Conservation (phyloP, 352 stramenopile genomes). For the Pythium chondricola region DNA sequence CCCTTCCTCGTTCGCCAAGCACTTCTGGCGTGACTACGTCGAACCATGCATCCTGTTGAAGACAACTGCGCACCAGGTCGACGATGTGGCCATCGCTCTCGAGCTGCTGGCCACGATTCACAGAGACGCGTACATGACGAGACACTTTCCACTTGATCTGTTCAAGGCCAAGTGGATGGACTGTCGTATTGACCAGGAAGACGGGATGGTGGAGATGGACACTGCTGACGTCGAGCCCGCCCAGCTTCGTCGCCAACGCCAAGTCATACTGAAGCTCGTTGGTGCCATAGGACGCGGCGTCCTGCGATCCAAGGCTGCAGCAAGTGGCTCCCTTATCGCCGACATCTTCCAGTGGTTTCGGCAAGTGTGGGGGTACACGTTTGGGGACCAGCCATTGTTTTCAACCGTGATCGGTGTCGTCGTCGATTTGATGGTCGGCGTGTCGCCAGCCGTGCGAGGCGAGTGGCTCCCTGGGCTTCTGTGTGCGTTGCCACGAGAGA, state of each 20-base stretch:
- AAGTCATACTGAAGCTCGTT: not conserved
- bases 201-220: not conserved
- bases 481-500: constrained; percentile 2
- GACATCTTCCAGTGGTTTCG: too few relatives aligned
- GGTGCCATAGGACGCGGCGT: constrained; percentile 1
- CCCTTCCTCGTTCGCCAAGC: not conserved
- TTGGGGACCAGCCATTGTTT: too few relatives aligned
- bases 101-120: constrained; percentile 7
- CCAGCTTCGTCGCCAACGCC: not conserved
- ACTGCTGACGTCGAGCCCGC: not conserved
- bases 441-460: constrained; percentile 1
- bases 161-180: not conserved
- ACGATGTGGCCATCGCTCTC: constrained; percentile 9
- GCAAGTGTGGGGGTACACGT: too few relatives aligned
- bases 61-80: not conserved
- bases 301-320: too few relatives aligned
- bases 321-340: too few relatives aligned
- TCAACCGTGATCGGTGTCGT: not conserved
- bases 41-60: not conserved
- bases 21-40: constrained; percentile 7
- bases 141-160: constrained; percentile 4
- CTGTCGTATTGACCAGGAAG: not conserved
- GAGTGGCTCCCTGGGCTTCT: constrained; percentile 12
- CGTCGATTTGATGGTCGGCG: not conserved
- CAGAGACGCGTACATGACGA: not conserved